phyloP scores from a whole-genome alignment of 1,284 basidiomycete species.

The Naganishia albida region DNA sequence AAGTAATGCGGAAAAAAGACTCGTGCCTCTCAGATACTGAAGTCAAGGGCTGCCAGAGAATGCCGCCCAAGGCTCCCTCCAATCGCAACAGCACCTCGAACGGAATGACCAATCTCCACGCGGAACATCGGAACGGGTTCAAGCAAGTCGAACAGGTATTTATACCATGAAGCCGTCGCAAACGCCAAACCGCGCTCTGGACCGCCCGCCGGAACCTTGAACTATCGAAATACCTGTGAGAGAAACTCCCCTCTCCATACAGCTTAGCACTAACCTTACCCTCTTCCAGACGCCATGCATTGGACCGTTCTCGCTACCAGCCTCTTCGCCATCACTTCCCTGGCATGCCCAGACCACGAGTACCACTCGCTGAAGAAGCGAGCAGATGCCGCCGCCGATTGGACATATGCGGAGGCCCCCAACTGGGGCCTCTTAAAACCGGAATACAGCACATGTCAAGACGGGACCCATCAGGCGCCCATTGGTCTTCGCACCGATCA shows the following conservation, averaged over 20 bases:
- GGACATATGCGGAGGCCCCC: slow-evolving; percentile 32
- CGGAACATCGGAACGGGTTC: too few relatives aligned
- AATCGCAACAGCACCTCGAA: too few relatives aligned
- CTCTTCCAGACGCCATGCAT: background rate
- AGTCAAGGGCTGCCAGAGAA: too few relatives aligned
- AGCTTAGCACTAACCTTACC: background rate
- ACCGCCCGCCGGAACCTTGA: too few relatives aligned
- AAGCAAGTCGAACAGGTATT: too few relatives aligned
- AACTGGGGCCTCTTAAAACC: slow-evolving; percentile 34
- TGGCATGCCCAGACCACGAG: slow-evolving; percentile 21
- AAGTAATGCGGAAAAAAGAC: too few relatives aligned
- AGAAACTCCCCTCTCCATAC: background rate
- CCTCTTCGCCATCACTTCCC: background rate
- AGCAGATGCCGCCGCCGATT: background rate
- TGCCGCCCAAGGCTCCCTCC: too few relatives aligned
- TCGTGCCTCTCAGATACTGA: too few relatives aligned
- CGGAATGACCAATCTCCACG: too few relatives aligned
- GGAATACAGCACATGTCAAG: slow-evolving; percentile 33
- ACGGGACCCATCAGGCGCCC: slow-evolving; percentile 36
- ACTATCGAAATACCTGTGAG: too few relatives aligned
- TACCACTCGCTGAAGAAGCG: slow-evolving; percentile 8
- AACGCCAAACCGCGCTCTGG: too few relatives aligned
- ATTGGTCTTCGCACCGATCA: slow-evolving; percentile 36
- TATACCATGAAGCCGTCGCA: too few relatives aligned
- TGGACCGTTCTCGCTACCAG: background rate